These are phyloP conservation scores for Neurospora tetrasperma DNA, from an alignment of 495 filamentous ascomycete species.

Conservation along the genomic window DNA sequence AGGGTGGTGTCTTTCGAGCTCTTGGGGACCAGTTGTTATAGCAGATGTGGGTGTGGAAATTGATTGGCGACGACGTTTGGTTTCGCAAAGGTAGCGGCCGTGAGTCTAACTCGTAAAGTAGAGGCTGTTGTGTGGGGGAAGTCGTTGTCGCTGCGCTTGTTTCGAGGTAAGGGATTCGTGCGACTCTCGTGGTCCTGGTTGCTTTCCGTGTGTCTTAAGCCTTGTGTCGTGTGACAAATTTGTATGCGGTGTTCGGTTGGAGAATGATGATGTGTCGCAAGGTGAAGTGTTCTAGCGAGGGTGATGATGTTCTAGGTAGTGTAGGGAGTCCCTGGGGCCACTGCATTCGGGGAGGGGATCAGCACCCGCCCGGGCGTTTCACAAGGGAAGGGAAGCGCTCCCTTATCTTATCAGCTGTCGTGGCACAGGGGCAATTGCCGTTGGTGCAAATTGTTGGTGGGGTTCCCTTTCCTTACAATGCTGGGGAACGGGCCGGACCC, in stretches of 20 bases:
- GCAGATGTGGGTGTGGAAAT: neutral
- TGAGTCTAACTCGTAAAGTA: neutral
- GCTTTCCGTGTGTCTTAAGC: neutral
- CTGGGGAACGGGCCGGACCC: neutral
- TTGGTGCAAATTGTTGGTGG: neutral
- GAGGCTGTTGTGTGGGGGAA: neutral
- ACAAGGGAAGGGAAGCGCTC: neutral
- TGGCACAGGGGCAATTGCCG: neutral
- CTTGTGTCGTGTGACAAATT: neutral
- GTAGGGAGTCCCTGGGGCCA: neutral
- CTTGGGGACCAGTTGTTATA: neutral
- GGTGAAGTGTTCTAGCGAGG: neutral
- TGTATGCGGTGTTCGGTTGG: neutral
- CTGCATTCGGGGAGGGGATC: neutral
- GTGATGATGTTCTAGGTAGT: neutral
- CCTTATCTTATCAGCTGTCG: conserved; percentile 1
- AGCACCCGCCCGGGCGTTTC: neutral
- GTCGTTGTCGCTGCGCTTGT: neutral
- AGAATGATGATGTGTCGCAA: neutral
- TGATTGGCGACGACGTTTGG: neutral
- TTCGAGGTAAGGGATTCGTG: neutral
- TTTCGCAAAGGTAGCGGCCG: neutral
- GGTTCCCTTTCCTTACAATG: neutral
- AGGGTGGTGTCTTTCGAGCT: neutral
- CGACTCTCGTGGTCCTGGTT: neutral